Evolutionary conservation across 148 eudicot genomes (phyloP).

Genomic region (Rhododendron ovatum): DNA sequence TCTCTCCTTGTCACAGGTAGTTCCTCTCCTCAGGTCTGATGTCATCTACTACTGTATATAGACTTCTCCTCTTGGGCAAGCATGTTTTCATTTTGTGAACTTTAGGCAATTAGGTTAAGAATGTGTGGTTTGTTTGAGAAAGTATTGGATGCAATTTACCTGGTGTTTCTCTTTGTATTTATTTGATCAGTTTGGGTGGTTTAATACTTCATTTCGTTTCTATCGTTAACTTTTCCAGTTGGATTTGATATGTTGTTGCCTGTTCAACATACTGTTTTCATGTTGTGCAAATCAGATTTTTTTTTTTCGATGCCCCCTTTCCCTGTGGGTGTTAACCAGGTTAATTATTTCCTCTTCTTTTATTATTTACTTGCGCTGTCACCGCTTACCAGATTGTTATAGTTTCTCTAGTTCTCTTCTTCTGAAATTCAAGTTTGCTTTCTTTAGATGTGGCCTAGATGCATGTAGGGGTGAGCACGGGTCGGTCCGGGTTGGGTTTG

Average conservation of each 20-base stretch:
- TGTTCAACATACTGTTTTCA: neutral
- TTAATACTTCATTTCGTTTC: neutral
- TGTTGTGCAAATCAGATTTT: neutral
- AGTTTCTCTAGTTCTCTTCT: neutral
- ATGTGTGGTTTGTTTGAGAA: neutral
- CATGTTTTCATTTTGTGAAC: neutral
- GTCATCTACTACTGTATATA: neutral
- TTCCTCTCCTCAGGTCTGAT: neutral
- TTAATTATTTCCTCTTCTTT: neutral
- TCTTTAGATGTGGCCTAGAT: neutral
- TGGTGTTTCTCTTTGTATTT: neutral
- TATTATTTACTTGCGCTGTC: neutral
- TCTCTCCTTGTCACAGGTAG: slow-evolving; percentile 84
- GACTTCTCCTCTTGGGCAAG: neutral
- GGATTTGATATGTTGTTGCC: neutral
- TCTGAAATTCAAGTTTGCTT: neutral
- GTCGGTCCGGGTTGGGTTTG: neutral
- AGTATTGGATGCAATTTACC: neutral
- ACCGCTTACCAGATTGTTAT: neutral
- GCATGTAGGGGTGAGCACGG: neutral
- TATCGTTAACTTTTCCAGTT: neutral
- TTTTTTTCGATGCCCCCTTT: neutral
- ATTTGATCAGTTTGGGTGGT: neutral
- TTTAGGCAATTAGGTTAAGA: neutral
- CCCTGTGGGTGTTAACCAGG: neutral